Base-by-base conservation (phyloP, 129 eudicot species). In the Flaveria robusta region DNA sequence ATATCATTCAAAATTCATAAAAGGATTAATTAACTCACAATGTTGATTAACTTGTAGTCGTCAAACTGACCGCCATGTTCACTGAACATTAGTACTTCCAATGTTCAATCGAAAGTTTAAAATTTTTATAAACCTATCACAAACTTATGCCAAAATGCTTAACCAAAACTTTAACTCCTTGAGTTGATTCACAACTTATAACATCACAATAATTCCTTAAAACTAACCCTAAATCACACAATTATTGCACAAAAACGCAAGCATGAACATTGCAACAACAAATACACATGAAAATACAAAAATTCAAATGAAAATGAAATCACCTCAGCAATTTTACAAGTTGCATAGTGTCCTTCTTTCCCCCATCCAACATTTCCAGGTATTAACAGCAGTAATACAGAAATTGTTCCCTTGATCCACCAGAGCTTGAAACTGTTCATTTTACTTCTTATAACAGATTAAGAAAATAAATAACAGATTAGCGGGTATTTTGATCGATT, bases 251-350 rank as follows among this genome's bases (percentile, higher is more conserved):
- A 31, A 31, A 31, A 31, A 31, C 37, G 7, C 20, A 62, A 59
- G 3, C 67, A 26, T 6, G 26, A 60, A 3, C 42, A 60, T 60
- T 13, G 6, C 29, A 58, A 58, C 16, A 23, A 24, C 24, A 60
- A 26, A 60, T 10, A 7, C 9, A 59, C 20, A 77, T 15, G 42
- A 34, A 66, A 74, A 43, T 31, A 22, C 3, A 76, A 19, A 50
- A 49, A 4, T 18, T 12, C 24, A 47, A 47, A 11, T 47, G 16
- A 14, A 73, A 34, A 10, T 29, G 31, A 20, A 2, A 26, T 72
- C 56, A 92, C 97, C 97, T 92, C 84, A 74, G 98, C 97, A 55
- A 94, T 91, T 79, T 88, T 88, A 76, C 98, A 94, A 58, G 81
- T 74, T 19, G 86, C 88, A 83, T 83, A 91, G 74, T 94, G 98